Evolutionary conservation across 2,329 filamentous ascomycete species (phyloP), one percentile per base, ranked within the genome.

Genomic region (Talaromyces sp.): DNA sequence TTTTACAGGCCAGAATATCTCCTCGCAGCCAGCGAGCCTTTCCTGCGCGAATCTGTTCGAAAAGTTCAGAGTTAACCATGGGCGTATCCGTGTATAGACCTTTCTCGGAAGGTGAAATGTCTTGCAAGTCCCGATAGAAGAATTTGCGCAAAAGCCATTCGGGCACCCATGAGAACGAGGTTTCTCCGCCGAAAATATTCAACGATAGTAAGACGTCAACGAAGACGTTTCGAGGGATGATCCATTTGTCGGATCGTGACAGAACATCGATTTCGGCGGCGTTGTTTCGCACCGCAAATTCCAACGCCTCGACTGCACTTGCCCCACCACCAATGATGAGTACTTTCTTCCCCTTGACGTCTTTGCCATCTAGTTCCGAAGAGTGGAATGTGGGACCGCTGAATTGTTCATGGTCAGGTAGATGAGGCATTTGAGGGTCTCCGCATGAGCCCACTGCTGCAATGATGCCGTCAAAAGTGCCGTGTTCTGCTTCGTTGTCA

Each of bases 41-140:
- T 10, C 88, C 88, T 1, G 78, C 75, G 17, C 90, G 86, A 33
- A 95, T 82, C 65, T 88, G 87, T 50, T 88, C 78, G 73, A 96
- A 87, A 1, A 95, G 82, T 46, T 91, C 86, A 15, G 86, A 88
- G 72, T 94, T 95, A 22, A 94, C 89, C 89, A 94, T 93, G 0
- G 90, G 90, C 0, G 90, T 95, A 53, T 89, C 87, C 28, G 82
- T 91, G 70, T 91, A 95, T n/a, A 94, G 75, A 8, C 89, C 89
- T 66, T 87, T 86, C 25, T 82, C 77, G 1, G 81, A 75, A 0
- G 90, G 90, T 0, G 89, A 83, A 5, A 95, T 80, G 63, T 91
- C 85, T 65, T 86, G 76, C 2, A 95, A 80, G 64, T 94, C 90
- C 15, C 89, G 84, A 70, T 95, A 95, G 77, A 95, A 95, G 76